phyloP scores from a whole-genome alignment of 139 green algal species.

The Ettlia oleoabundans region DNA sequence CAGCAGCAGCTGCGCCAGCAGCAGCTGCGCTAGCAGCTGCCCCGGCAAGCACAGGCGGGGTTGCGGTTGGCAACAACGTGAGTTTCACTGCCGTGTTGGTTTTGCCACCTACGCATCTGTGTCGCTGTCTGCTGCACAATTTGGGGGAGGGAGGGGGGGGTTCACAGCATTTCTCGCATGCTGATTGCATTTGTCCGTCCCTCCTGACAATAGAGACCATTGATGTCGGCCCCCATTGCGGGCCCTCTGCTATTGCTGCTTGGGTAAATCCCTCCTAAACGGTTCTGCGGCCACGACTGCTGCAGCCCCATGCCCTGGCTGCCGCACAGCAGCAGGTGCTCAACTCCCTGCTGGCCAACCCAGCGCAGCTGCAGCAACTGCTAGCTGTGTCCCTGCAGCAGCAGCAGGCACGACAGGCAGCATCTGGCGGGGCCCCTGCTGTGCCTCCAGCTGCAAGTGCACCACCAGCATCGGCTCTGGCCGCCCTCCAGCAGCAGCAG shows the following conservation, averaged over 20 bases:
- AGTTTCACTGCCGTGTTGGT: too few relatives aligned
- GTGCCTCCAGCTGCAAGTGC: neutral
- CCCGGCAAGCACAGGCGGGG: too few relatives aligned
- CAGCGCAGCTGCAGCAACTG: neutral
- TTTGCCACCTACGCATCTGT: too few relatives aligned
- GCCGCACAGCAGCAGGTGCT: neutral
- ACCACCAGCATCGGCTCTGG: neutral
- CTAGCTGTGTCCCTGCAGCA: neutral
- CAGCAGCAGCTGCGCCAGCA: too few relatives aligned
- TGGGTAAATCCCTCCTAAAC: neutral
- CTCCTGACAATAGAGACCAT: too few relatives aligned
- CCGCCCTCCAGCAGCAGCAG: slow-evolving; percentile 9
- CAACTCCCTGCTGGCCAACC: neutral
- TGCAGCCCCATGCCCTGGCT: neutral
- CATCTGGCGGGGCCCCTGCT: neutral
- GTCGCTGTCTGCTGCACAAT: too few relatives aligned
- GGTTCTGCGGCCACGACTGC: neutral
- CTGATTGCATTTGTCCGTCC: too few relatives aligned
- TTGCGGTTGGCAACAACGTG: too few relatives aligned
- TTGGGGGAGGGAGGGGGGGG: too few relatives aligned
- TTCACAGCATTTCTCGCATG: too few relatives aligned
- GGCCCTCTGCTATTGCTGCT: neutral
- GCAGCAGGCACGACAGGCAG: neutral
- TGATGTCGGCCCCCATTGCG: too few relatives aligned
- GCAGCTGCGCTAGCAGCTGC: too few relatives aligned